These are phyloP conservation scores for Naganishia vishniacii DNA, from an alignment of 768 basidiomycete genomes.

Conservation along the genomic window DNA sequence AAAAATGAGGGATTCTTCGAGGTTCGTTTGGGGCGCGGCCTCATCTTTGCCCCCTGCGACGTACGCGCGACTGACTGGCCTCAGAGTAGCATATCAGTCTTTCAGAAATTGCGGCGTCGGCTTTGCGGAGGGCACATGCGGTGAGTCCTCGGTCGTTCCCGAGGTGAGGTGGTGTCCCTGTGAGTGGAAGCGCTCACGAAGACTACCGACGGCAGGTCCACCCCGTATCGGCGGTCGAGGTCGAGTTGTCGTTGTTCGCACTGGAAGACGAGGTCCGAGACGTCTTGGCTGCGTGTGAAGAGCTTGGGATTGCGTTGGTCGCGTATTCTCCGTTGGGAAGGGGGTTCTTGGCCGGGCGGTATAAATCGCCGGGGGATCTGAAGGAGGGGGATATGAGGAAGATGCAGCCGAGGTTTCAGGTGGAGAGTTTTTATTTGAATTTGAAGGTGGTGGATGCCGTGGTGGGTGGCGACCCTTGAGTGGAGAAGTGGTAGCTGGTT, in stretches of 20 bases:
- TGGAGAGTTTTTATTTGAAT: constrained; percentile 53
- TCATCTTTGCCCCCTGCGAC: too few species aligned
- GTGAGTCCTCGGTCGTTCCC: constrained; percentile 40
- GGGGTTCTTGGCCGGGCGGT: constrained; percentile 47
- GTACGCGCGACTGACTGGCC: too few species aligned
- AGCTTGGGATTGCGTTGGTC: constrained; percentile 59
- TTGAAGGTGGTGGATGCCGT: constrained; percentile 52
- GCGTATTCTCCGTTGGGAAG: constrained; percentile 58
- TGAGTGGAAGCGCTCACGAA: too few species aligned
- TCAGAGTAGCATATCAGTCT: constrained; percentile 57
- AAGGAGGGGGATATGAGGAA: constrained; percentile 52
- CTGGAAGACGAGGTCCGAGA: constrained; percentile 55
- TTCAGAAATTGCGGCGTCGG: constrained; percentile 55
- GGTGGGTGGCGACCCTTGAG: constrained; percentile 24
- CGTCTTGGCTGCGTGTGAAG: constrained; percentile 56
- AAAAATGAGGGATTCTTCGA: constrained; percentile 56
- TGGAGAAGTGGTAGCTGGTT: too few species aligned
- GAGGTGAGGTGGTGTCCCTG: too few species aligned
- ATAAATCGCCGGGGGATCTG: constrained; percentile 45
- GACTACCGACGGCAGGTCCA: constrained; percentile 55
- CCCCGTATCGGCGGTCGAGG: constrained; percentile 60
- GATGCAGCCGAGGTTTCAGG: constrained; percentile 52
- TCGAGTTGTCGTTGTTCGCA: constrained; percentile 63
- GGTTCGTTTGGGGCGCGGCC: too few species aligned
- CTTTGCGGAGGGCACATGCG: constrained; percentile 51